Conservation (phyloP, 306 rosid genomes). For the Crotalaria pallida region DNA sequence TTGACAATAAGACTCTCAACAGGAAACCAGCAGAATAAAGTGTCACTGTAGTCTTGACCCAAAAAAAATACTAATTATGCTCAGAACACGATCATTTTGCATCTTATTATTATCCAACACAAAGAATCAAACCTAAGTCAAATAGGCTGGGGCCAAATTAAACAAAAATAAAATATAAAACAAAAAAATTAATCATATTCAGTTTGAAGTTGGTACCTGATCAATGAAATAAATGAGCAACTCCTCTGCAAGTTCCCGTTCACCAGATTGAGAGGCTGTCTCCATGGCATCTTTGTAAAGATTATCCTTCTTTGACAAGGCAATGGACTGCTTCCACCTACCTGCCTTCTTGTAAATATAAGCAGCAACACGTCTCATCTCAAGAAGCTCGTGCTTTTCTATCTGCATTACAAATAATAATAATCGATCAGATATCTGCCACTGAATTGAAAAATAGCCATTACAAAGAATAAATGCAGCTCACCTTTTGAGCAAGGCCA, state of each 20-base stretch:
- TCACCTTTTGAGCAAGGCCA: constrained; percentile 96
- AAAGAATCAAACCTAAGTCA: background rate
- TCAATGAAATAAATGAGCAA: constrained; percentile 92
- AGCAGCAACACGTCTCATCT: constrained; percentile 99
- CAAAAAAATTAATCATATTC: background rate
- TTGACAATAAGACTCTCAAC: background rate
- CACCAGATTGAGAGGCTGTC: constrained; percentile 98
- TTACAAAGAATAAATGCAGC: constrained; percentile 17
- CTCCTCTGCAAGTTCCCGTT: constrained; percentile 97
- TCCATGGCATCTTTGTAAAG: constrained; percentile 99
- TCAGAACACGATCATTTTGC: background rate
- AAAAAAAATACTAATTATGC: background rate
- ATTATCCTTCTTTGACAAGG: constrained; percentile 94
- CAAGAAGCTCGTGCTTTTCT: constrained; percentile 96
- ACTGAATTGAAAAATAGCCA: background rate
- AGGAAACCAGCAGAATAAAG: background rate
- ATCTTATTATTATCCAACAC: background rate
- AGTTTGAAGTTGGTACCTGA: constrained; percentile 46
- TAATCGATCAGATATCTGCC: constrained; percentile 19
- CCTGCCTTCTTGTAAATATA: constrained; percentile 98
- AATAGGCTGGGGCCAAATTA: background rate
- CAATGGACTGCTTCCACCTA: constrained; percentile 99
- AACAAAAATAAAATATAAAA: too few relatives aligned
- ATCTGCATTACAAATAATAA: constrained; percentile 50
- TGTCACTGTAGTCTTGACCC: background rate